A percentile compares a stretch with the other conserved stretches of the same genome.
Conservation (phyloP, 225 moss, liverwort and hornwort species). For the Takakia lepidozioides region DNA sequence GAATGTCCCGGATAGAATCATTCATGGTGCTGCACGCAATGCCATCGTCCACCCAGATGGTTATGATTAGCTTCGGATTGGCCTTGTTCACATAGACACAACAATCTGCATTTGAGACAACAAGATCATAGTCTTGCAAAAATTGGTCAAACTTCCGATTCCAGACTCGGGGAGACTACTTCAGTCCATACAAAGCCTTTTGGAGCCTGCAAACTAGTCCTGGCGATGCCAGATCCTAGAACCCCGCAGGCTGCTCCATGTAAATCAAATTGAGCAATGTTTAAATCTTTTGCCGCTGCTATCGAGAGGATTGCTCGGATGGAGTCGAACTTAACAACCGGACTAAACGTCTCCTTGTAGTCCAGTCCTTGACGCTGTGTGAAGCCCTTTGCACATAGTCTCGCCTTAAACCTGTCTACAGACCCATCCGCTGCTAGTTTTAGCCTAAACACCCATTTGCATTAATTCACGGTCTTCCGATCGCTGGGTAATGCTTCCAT, state of each 20-base stretch:
- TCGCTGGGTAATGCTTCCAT: neutral
- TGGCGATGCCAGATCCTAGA: neutral
- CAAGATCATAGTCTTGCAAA: neutral
- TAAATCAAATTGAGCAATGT: slow-evolving; percentile 10
- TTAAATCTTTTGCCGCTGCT: slow-evolving; percentile 3
- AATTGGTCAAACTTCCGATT: neutral
- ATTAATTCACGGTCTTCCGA: neutral
- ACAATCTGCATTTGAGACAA: neutral
- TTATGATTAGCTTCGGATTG: neutral
- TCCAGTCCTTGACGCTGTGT: slow-evolving; percentile 1
- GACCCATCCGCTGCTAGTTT: neutral
- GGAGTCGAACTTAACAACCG: slow-evolving; percentile 1
- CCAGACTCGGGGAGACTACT: neutral
- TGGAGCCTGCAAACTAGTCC: neutral
- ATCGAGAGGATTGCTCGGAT: slow-evolving; percentile 2
- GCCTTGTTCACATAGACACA: neutral
- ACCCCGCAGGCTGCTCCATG: slow-evolving; percentile 4
- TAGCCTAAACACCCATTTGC: slow-evolving; percentile 11
- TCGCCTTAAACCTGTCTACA: slow-evolving; percentile 3
- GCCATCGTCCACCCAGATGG: neutral
- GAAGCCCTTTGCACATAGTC: slow-evolving; percentile 10
- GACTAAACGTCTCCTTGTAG: slow-evolving; percentile 1
- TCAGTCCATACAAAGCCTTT: no score
- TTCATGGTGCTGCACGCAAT: neutral
- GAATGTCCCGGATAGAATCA: neutral